Evolutionary conservation across 208 protist species (phyloP), one percentile per base, ranked within the genome.

Genomic region (Ichthyophonus hoferi): DNA sequence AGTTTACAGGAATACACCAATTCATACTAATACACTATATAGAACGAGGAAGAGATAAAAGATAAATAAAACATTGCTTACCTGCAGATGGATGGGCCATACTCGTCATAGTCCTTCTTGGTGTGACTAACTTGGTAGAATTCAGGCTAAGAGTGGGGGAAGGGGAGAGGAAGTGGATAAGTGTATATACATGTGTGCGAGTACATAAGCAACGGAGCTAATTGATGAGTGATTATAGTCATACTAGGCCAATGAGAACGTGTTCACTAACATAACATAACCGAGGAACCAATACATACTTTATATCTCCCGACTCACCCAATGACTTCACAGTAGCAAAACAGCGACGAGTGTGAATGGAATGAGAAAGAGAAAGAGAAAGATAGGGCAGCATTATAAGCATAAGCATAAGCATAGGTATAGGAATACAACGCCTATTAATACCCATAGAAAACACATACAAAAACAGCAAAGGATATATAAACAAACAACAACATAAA

Each of bases 101-200:
- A 88, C 92, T 99, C 98, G 42, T 99, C 96, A 91, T 99, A 99
- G 84, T 98, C 91, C 67, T 90, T 93, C 88, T 98, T 98, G 33
- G 97, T 97, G 79, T 98, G 95, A 41, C 95, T 96, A 12, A 97
- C 92, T 31, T 76, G 91, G 58, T 94, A 93, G 91, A 99, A 99
- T 78, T 98, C 94, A 34, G 93, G 93, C 89, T 93, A 88, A 33
- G 77, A 39, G 34, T 17, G 14, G 3, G 31, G 58, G 58, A 17
- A 40, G 7, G 24, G 33, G 58, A 34, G 58, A 88, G 7, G 33
- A 2, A 40, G 41, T 31, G 86, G 42, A 17, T 31, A n/a, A 37
- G 0, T n/a, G n/a, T n/a, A n/a, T n/a, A n/a, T n/a, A n/a, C n/a
- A n/a, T n/a, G n/a, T n/a, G n/a, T n/a, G n/a, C n/a, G n/a, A n/a